Conservation (phyloP, 192 early-diverging fungal genomes). For the Entomortierella parvispora region DNA sequence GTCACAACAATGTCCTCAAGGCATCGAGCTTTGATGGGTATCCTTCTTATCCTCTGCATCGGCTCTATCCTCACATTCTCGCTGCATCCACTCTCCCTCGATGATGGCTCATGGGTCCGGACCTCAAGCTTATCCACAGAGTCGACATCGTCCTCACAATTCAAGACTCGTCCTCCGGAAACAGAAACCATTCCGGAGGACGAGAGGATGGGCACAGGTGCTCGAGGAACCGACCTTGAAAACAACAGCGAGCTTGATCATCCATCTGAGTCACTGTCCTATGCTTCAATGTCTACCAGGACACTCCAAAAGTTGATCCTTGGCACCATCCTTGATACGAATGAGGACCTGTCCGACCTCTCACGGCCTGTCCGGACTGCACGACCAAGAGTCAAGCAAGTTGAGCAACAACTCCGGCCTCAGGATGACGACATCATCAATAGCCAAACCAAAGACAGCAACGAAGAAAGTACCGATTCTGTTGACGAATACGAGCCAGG, state of each 20-base stretch:
- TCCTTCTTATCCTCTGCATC: constrained; percentile 43
- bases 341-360: constrained; percentile 20
- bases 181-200: neutral
- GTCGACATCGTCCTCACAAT: neutral
- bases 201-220: constrained; percentile 32
- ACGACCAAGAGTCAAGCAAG: neutral
- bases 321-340: constrained; percentile 18
- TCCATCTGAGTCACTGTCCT: neutral
- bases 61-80: constrained; percentile 41
- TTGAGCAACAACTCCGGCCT: neutral
- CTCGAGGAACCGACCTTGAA: constrained; percentile 28
- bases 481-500: neutral
- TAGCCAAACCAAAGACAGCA: neutral
- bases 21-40: constrained; percentile 41
- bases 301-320: constrained; percentile 12
- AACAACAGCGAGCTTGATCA: constrained; percentile 26
- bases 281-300: constrained; percentile 2
- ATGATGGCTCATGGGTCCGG: constrained; percentile 2
- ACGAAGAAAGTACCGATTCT: neutral
- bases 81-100: constrained; percentile 2
- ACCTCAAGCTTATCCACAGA: neutral
- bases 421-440: neutral
- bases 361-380: constrained; percentile 16
- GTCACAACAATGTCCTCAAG: constrained; percentile 28
- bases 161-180: neutral